Evolutionary conservation across 202 grass and related monocot species (phyloP), one percentile per base, ranked within the genome.

Genomic region (Elaeis oleifera): DNA sequence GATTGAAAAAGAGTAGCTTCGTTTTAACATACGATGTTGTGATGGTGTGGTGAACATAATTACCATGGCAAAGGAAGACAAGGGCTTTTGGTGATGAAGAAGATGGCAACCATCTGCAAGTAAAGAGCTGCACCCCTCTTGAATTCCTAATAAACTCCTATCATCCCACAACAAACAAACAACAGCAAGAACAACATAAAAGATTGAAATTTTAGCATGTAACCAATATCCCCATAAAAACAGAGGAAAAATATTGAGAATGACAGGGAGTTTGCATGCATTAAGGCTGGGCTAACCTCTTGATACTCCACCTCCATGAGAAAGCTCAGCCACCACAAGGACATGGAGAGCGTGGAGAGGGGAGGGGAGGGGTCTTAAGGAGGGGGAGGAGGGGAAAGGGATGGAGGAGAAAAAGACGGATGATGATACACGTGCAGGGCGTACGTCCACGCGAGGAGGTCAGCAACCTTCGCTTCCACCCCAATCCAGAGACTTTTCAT

Each of bases 31-130:
- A 24, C 19, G 28, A 63, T 23, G 23, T 59, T 59, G 18, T 23
- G 3, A 31, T 5, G 28, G 5, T 31, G 28, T 0, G 21, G 9
- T 4, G 18, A 50, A 17, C n/a, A 29, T 19, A 49, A 64, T 31
- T 60, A 95, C 90, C 92, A 68, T 97, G 88, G 64, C 92, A 97
- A 16, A 97, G 92, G 74, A 97, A 97, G 81, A 97, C 69, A 23
- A 97, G 88, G 52, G 92, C 92, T 58, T 86, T 97, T 23, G 88
- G 77, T 15, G 88, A 70, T 51, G 82, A 64, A 21, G 81, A 75
- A 21, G 67, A 6, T 7, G 87, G 92, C 26, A 89, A 20, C 92
- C 92, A 97, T 58, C 74, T 77, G 73, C 87, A 97, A 0, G 92
- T 97, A 76, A 91, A 91, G 49, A 97, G 87, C 66, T 75, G 79